Percentiles rank a stretch among this genome's conserved stretches.
These are phyloP conservation scores for Pythium pyrilobum DNA, from an alignment of 352 stramenopile genomes.

Conservation along the genomic window DNA sequence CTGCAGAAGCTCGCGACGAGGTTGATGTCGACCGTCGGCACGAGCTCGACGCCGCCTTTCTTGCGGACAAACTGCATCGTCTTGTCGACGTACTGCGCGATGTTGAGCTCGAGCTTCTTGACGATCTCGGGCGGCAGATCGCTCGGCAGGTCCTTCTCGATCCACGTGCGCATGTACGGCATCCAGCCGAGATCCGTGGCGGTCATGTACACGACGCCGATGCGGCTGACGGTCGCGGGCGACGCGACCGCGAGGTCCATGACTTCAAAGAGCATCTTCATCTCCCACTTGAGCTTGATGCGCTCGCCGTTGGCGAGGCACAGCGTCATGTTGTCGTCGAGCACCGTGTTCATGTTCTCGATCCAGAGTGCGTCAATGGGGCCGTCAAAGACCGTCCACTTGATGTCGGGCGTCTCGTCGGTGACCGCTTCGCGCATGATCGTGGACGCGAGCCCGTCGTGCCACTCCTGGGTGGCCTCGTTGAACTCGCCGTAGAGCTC, in stretches of 20 bases:
- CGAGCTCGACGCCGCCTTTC: slow-evolving; percentile 40
- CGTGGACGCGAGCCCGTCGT: slow-evolving; percentile 45
- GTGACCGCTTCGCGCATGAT: slow-evolving; percentile 44
- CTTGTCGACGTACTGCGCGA: slow-evolving; percentile 41
- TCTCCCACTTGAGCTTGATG: slow-evolving; percentile 63
- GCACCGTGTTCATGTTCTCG: slow-evolving; percentile 90
- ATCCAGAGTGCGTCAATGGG: slow-evolving; percentile 88
- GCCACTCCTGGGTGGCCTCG: slow-evolving; percentile 69
- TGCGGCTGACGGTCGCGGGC: slow-evolving; percentile 61
- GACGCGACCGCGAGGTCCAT: slow-evolving; percentile 81
- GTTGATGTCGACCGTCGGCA: slow-evolving; percentile 77
- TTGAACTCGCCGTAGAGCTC: slow-evolving; percentile 64
- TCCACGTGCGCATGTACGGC: slow-evolving; percentile 75
- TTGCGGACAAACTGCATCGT: slow-evolving; percentile 55
- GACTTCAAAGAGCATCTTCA: slow-evolving; percentile 88
- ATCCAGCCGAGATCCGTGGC: slow-evolving; percentile 73
- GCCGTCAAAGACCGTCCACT: slow-evolving; percentile 85
- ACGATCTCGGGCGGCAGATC: slow-evolving; percentile 21
- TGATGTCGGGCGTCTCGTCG: slow-evolving; percentile 32
- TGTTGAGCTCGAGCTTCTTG: slow-evolving; percentile 20
- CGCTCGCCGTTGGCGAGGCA: slow-evolving; percentile 85
- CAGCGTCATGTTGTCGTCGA: slow-evolving; percentile 44
- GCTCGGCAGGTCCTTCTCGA: slow-evolving; percentile 32
- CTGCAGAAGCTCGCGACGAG: slow-evolving; percentile 69
- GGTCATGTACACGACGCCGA: slow-evolving; percentile 42